phyloP scores from a whole-genome alignment of 805 yeast species.

The Teunomyces kruisii region DNA sequence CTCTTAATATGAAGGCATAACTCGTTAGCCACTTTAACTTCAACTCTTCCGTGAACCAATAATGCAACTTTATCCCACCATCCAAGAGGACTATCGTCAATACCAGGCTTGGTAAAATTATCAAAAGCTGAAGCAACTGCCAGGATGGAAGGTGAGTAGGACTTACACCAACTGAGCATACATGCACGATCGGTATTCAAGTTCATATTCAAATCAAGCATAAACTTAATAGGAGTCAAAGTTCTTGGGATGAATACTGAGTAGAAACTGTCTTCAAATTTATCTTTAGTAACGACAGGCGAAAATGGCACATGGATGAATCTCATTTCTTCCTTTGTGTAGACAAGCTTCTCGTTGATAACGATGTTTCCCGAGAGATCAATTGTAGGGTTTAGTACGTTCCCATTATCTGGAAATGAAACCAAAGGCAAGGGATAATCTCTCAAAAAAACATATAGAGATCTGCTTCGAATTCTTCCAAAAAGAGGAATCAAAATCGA shows the following conservation, averaged over 20 bases:
- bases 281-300: slow-evolving; percentile 44
- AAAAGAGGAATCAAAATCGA: slow-evolving; percentile 55
- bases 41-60: slow-evolving; percentile 52
- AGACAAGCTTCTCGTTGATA: slow-evolving; percentile 55
- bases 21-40: slow-evolving; percentile 49
- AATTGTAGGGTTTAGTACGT: slow-evolving; percentile 25
- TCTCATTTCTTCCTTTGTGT: slow-evolving; percentile 44
- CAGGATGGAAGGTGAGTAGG: slow-evolving; percentile 59
- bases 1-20: slow-evolving; percentile 65
- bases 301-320: slow-evolving; percentile 58
- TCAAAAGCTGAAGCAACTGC: slow-evolving; percentile 46
- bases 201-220: slow-evolving; percentile 47
- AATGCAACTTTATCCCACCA: slow-evolving; percentile 58
- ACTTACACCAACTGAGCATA: slow-evolving; percentile 61
- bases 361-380: slow-evolving; percentile 47
- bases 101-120: slow-evolving; percentile 45
- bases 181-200: slow-evolving; percentile 50
- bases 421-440: slow-evolving; percentile 61
- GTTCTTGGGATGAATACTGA: slow-evolving; percentile 61
- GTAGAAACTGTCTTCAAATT: slow-evolving; percentile 48
- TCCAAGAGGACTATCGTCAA: slow-evolving; percentile 46
- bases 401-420: slow-evolving; percentile 42
- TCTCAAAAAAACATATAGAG: slow-evolving; percentile 45
- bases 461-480: slow-evolving; percentile 43
- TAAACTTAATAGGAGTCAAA: slow-evolving; percentile 59